phyloP scores from a whole-genome alignment of 2,329 filamentous ascomycete genomes.

The Hypoxylon sp. region DNA sequence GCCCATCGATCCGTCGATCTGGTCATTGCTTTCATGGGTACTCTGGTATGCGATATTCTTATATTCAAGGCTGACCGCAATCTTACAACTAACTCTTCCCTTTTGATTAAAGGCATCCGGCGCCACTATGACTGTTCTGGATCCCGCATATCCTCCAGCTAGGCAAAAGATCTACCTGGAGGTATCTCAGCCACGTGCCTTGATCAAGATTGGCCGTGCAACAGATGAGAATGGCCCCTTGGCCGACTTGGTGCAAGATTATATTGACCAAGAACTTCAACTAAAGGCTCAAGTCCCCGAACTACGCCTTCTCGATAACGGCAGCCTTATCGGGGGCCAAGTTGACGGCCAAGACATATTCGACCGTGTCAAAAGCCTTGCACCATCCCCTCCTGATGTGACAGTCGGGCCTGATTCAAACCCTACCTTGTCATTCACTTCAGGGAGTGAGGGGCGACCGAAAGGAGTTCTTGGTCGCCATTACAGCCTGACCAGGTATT shows the following conservation, averaged over 20 bases:
- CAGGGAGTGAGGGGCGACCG: conserved; percentile 81
- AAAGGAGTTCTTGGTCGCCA: conserved; percentile 92
- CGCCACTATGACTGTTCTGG: conserved; percentile 76
- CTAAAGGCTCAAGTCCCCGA: conserved; percentile 82
- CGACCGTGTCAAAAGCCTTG: conserved; percentile 64
- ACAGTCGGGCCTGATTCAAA: conserved; percentile 88
- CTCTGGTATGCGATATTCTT: conserved; percentile 58
- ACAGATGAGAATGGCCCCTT: conserved; percentile 75
- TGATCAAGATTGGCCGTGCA: conserved; percentile 82
- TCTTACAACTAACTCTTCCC: conserved; percentile 3
- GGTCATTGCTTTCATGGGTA: conserved; percentile 82
- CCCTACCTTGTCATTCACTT: conserved; percentile 81
- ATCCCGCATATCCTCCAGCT: conserved; percentile 85
- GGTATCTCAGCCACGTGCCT: conserved; percentile 79
- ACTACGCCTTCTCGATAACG: conserved; percentile 79
- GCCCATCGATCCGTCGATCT: conserved; percentile 83
- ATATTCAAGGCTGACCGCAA: not conserved
- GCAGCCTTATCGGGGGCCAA: conserved; percentile 77
- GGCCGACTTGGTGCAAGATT: conserved; percentile 67
- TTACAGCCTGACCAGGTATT: conserved; percentile 88
- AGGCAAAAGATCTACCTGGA: conserved; percentile 88
- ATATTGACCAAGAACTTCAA: conserved; percentile 79
- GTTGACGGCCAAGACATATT: conserved; percentile 78
- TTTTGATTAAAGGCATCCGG: conserved; percentile 61
- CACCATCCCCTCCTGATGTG: conserved; percentile 74